Conservation (phyloP, 106 monocot genomes). For the Triglochin maritima region DNA sequence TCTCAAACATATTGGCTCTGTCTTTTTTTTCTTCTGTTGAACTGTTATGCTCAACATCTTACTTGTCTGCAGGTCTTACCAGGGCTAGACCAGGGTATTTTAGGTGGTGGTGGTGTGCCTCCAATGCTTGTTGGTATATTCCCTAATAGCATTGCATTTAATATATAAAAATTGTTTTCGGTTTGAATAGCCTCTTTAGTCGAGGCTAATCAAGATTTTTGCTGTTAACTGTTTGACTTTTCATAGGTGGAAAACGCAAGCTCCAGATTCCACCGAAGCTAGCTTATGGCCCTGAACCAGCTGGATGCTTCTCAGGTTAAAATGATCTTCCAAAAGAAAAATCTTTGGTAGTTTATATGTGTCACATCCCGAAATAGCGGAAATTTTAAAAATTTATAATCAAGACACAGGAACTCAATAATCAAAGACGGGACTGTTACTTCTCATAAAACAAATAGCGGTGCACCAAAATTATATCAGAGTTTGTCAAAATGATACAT, state of each 20-base stretch:
- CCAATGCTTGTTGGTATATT: constrained; percentile 71
- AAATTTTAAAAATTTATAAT: too few relatives aligned
- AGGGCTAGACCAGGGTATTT: constrained; percentile 89
- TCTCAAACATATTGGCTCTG: too few relatives aligned
- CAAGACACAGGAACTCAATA: too few relatives aligned
- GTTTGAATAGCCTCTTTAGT: neutral
- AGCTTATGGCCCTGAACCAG: constrained; percentile 93
- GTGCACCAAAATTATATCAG: too few relatives aligned
- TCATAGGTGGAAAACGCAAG: constrained; percentile 78
- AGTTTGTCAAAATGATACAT: too few relatives aligned
- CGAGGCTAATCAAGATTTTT: neutral
- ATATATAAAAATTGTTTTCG: neutral
- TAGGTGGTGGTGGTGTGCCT: constrained; percentile 80
- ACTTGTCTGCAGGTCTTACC: constrained; percentile 43
- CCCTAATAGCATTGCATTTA: neutral
- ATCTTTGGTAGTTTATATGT: neutral
- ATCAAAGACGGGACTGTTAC: too few relatives aligned
- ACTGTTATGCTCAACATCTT: too few relatives aligned
- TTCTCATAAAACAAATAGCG: too few relatives aligned
- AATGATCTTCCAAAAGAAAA: neutral
- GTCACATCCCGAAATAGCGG: too few relatives aligned
- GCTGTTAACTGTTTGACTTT: neutral
- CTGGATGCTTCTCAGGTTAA: constrained; percentile 84
- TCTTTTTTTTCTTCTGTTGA: too few relatives aligned
- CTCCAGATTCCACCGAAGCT: constrained; percentile 78